Base-by-base conservation (phyloP, 2,329 filamentous ascomycete species). In the Aspergillus sergii region DNA sequence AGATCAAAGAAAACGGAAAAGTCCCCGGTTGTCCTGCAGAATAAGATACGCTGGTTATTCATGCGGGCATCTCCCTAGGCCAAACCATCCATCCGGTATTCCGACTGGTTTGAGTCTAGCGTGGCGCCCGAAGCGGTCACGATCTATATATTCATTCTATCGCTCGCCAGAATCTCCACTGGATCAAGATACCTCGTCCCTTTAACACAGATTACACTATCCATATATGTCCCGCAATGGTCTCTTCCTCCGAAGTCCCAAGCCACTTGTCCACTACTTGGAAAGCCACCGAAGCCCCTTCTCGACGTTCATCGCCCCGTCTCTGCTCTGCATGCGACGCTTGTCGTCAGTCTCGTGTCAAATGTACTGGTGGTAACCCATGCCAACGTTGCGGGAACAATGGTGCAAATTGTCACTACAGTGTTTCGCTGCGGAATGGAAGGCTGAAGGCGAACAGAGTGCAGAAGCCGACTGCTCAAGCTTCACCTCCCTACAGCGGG, bases 331-430 rank as follows among this genome's bases (percentile, higher is more conserved):
- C 57, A 7, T 58, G 57, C 23, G 57, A 58, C 16, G 23, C 57
- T 34, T 58, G 57, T 48, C 57, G 57, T 10, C 57, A 58, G 43
- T 45, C 57, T 48, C 57, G 57, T 12, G 57, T 58, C 43, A 58
- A 58, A 14, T 58, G 57, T 30, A 48, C 57, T 5, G 57, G 57
- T 4, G 57, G 57, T n/a, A 58, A 23, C 9, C 57, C 57, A 30
- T 58, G 57, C n/a, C 41, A 30, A 48, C 57, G 57, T 19, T 58
- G 57, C 16, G 45, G 41, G 23, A 58, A 58, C 14, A 46, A 58
- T 36, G 57, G 45, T 21, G 26, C 41, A 58, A 48, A 12, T 26
- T 58, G 57, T 50, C 57, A 58, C n/a, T 58, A 58, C 23, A 58
- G 57, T 32, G 43, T 58, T 19, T 58, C 57, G 8, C 6, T 58